These are phyloP conservation scores for Claviceps arundinis DNA, from an alignment of 2,329 filamentous ascomycete species.

Conservation along the genomic window DNA sequence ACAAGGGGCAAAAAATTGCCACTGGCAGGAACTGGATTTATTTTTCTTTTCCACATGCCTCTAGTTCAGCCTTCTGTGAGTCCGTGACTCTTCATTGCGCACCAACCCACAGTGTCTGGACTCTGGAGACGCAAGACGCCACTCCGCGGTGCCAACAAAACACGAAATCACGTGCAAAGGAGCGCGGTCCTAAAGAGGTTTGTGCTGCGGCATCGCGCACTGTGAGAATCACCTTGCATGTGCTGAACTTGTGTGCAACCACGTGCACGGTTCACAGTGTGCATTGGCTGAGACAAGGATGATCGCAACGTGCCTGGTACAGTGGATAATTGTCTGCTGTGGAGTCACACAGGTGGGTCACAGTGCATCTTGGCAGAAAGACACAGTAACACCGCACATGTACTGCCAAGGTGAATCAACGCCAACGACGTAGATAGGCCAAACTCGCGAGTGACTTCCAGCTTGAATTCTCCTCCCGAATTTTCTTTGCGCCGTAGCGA, in stretches of 20 bases:
- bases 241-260: no score
- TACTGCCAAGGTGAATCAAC: background rate
- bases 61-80: conserved; percentile 4
- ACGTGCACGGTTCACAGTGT: conserved; percentile 9
- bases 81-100: background rate
- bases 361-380: background rate
- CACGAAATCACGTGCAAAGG: conserved; percentile 21
- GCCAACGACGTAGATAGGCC: background rate
- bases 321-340: background rate
- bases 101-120: conserved; percentile 19
- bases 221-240: background rate
- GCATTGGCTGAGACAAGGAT: background rate
- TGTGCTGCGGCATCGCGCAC: background rate
- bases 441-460: background rate
- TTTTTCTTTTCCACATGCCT: background rate
- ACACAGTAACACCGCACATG: background rate
- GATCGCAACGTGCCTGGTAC: background rate
- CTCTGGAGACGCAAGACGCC: conserved; percentile 8
- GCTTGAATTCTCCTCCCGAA: background rate
- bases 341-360: background rate
- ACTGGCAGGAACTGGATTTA: conserved; percentile 11
- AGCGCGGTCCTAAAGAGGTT: conserved; percentile 4
- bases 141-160: conserved; percentile 15
- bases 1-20: conserved; percentile 13
- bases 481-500: background rate